Evolutionary conservation across 371 early-diverging fungal genomes (phyloP), one percentile per base, ranked within the genome.

Genomic region (Mortierella sp.): DNA sequence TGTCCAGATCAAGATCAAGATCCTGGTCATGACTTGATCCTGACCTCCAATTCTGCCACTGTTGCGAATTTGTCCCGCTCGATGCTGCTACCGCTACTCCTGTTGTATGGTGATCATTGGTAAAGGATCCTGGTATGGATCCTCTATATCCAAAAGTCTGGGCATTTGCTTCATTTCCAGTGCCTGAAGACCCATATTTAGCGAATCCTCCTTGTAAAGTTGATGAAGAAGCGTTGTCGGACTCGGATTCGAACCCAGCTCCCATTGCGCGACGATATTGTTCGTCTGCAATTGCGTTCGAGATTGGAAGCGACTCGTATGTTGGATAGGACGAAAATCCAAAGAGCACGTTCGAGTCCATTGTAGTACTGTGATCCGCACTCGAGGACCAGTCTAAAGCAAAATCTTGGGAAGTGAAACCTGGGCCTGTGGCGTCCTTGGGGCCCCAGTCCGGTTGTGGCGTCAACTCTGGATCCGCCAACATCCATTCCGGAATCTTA

Each of bases 311-410:
- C 8, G 66, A 4, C 45, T 78, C 78, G 39, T 66, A 78, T 16
- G 73, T 70, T 3, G 78, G 78, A 18, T 66, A 73, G 11, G 78
- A 78, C 8, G 78, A 66, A 47, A 78, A 78, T 9, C 78, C 78
- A 67, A 78, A 78, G 11, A 78, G 10, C 8, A 65, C 60, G 43
- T 68, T 73, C 22, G 73, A 47, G 40, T 78, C 78, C n/a, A 78
- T 59, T 1, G 66, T 60, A 4, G 78, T 78, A 0, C 70, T 58
- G 0, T 58, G 62, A 45, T 73, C 70, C 0, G 30, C 49, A 14
- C 43, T 37, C 1, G 64, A 51, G 28, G 66, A 8, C 78, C 78
- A 67, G 18, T 62, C 52, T 5, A 65, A 43, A 24, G 64, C n/a
- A 43, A 75, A 59, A 28, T 68, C 61, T 54, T 69, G 20, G 45